Base-by-base conservation (phyloP, 1,284 basidiomycete species). In the Singerocomus inundabilis region DNA sequence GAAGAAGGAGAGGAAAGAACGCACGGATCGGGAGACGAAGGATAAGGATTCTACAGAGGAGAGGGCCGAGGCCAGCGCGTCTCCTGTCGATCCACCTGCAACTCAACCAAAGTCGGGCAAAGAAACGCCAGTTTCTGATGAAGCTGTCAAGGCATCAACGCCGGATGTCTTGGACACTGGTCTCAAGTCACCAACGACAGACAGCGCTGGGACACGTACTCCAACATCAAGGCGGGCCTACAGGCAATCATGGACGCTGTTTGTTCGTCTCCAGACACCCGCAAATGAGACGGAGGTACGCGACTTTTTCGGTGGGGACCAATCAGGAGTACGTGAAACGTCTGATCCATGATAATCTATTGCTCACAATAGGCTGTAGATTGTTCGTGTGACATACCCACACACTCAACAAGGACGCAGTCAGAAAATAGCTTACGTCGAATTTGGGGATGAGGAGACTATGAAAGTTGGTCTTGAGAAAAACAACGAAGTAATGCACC, bases 221-320 rank as follows among this genome's bases (percentile, higher is more conserved):
- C 85, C 88, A 24, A 85, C 82, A 55, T 75, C 79, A 43, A 74
- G 74, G 47, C 75, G 80, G 55, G 76, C 80, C 4, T 71, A 79
- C n/a, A 75, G 86, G 39, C 84, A 91, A 69, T 88, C 89, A 9
- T 90, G 85, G 81, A 93, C 91, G 5, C 77, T 95, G 48, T 94
- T 90, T 69, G 80, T 93, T 77, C 82, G 87, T 55, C 75, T 90
- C 66, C 73, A 78, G 4, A 65, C 73, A 6, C 67, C 79, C 8
- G 77, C 81, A 3, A 78, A 71, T 11, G 92, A 95, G 56, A 64
- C 72, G 0, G 88, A 92, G 49, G 65, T 95, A 18, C 78, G 80
- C 55, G 82, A 84, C 13, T 89, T 91, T 70, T 93, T 91, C 64
- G 80, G 76, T 12, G 85, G 85, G 9, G 80, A 82, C 1, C 80